Conservation (phyloP, 306 rosid genomes). For the Crataegus laevigata region DNA sequence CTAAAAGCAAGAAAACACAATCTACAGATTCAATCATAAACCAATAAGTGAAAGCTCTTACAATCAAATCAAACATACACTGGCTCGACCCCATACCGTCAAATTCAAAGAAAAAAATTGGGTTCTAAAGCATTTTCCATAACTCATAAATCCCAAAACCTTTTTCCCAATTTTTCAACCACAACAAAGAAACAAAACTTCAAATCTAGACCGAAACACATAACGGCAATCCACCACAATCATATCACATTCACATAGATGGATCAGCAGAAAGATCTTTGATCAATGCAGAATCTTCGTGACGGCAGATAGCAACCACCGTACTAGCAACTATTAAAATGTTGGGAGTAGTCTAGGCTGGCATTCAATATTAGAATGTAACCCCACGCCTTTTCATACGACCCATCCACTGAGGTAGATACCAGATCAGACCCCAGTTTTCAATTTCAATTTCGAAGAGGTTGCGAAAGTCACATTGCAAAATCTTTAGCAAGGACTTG, state of each 20-base stretch:
- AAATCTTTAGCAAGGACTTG: conserved; percentile 55
- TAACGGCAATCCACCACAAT: neutral
- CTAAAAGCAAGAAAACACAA: neutral
- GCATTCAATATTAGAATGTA: conserved; percentile 84
- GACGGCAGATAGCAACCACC: conserved; percentile 9
- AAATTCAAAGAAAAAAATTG: neutral
- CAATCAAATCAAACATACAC: neutral
- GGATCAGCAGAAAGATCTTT: conserved; percentile 63
- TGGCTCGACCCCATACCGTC: neutral
- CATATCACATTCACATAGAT: neutral
- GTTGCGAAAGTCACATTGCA: conserved; percentile 77
- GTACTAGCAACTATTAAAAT: neutral
- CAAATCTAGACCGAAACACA: neutral
- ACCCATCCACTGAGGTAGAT: conserved; percentile 27
- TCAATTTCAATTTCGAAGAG: conserved; percentile 50
- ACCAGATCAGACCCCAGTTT: neutral
- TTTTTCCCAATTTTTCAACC: neutral
- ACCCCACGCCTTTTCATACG: conserved; percentile 88
- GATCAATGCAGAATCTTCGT: conserved; percentile 52
- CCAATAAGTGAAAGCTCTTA: neutral
- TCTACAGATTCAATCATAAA: neutral
- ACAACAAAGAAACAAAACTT: neutral
- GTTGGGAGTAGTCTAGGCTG: conserved; percentile 73
- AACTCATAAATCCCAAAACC: neutral
- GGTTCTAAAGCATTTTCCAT: neutral